Evolutionary conservation across 148 eudicot species (phyloP), one percentile per base, ranked within the genome.

Genomic region (Persicaria maculosa): DNA sequence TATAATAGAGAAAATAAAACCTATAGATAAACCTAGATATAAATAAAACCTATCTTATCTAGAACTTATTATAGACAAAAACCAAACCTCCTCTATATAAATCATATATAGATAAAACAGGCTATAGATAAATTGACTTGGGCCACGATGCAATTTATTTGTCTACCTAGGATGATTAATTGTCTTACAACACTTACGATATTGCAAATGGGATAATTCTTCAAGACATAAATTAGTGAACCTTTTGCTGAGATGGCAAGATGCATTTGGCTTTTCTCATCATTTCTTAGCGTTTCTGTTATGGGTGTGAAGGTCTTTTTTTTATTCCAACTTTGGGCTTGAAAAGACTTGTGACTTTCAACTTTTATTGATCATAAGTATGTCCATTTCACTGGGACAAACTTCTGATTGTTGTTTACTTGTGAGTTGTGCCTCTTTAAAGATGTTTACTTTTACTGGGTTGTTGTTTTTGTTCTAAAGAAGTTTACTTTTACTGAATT

Each of bases 261-360:
- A 62, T 62, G 16, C 46, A 40, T 40, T 40, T 65, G 12, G 11
- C 36, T 65, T 14, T 15, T 43, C 17, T 19, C 36, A 19, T 31
- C 40, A 31, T 31, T 31, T 19, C 36, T 7, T 19, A 0, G 19
- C 9, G 36, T 3, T 19, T 58, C 64, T 19, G 36, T 31, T 40
- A 65, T 15, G 16, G 47, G 15, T 62, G 44, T 62, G 68, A 62
- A 9, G 31, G 44, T 25, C 68, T 62, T 6, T 22, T 22, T 22
- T 31, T 11, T 43, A 25, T 25, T 9, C 7, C 68, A 62, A 25
- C 14, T 25, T 25, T 25, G 70, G 70, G 19, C 17, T 65, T 31
- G 17, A 65, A 31, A 65, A 65, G 70, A 65, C 43, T 36, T 43
- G 70, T 36, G 70, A 36, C 14, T 65, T 65, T 14, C 17, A 65